phyloP scores from a whole-genome alignment of 2,329 filamentous ascomycete genomes.

The Aspergillus flavus region DNA sequence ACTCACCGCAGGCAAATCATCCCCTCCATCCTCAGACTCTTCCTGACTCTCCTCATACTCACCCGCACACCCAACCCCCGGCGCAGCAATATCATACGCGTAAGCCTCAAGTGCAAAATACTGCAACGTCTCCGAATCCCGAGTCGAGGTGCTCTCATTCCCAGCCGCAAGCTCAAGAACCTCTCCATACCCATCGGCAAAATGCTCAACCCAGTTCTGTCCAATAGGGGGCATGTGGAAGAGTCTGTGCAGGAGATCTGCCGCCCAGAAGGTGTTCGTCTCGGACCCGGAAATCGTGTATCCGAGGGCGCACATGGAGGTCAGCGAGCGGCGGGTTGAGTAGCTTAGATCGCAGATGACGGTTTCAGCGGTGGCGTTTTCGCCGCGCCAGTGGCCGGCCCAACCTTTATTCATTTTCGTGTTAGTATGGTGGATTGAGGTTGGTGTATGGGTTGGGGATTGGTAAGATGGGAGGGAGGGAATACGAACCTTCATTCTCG shows the following conservation, averaged over 20 bases:
- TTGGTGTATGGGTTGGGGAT: background rate
- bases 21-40: constrained; percentile 3
- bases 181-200: constrained; percentile 60
- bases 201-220: constrained; percentile 64
- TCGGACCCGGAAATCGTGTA: constrained; percentile 61
- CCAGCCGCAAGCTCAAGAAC: constrained; percentile 57
- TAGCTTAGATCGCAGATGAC: constrained; percentile 70
- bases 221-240: constrained; percentile 65
- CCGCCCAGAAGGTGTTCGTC: constrained; percentile 66
- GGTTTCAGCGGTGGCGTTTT: constrained; percentile 66
- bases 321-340: constrained; percentile 58
- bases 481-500: constrained; percentile 45
- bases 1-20: constrained; percentile 33
- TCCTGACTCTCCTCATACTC: constrained; percentile 13
- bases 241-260: constrained; percentile 68
- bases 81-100: constrained; percentile 65
- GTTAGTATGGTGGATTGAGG: background rate
- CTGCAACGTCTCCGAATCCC: constrained; percentile 65
- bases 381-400: constrained; percentile 69
- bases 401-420: constrained; percentile 51
- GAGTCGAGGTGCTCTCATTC: constrained; percentile 52
- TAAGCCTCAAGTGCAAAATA: constrained; percentile 70
- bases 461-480: constrained; percentile 13
- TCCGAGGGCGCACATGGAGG: constrained; percentile 63
- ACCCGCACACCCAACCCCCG: constrained; percentile 64